Conservation (phyloP, 1,284 basidiomycete genomes). For the Tranzscheliella williamsii region DNA sequence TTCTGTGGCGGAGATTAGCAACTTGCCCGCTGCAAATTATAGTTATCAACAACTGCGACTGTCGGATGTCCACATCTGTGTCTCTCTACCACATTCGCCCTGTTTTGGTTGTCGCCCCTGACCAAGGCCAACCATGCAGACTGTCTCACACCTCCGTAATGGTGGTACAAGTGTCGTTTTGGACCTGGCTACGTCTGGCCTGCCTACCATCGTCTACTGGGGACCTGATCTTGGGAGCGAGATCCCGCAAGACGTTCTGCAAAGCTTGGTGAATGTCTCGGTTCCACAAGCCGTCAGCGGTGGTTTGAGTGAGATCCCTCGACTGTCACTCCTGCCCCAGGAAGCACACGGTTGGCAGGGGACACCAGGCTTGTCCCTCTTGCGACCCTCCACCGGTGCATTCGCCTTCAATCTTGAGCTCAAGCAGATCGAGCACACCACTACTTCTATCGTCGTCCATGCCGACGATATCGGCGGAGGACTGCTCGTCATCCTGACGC, state of each 20-base stretch:
- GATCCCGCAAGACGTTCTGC: not conserved
- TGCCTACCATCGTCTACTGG: constrained; percentile 2
- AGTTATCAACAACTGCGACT: too few relatives aligned
- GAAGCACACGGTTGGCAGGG: constrained; percentile 1
- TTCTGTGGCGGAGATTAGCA: too few relatives aligned
- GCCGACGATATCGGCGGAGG: not conserved
- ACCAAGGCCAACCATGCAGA: too few relatives aligned
- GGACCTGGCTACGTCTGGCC: not conserved
- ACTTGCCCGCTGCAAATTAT: too few relatives aligned
- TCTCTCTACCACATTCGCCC: too few relatives aligned
- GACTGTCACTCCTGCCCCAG: not conserved
- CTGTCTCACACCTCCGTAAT: not conserved
- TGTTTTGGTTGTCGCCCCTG: too few relatives aligned
- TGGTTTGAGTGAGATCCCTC: not conserved
- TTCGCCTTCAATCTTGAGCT: not conserved
- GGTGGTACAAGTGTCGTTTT: constrained; percentile 2
- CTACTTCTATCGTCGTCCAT: not conserved
- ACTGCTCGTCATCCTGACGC: not conserved
- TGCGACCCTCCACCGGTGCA: not conserved
- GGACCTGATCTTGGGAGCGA: not conserved
- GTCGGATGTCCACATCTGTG: too few relatives aligned
- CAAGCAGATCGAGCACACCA: not conserved
- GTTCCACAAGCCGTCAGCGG: not conserved
- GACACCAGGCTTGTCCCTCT: not conserved
- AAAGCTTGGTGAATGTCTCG: not conserved